Evolutionary conservation across 2,329 filamentous ascomycete species (phyloP), one percentile per base, ranked within the genome.

Genomic region (Hortaea werneckii): DNA sequence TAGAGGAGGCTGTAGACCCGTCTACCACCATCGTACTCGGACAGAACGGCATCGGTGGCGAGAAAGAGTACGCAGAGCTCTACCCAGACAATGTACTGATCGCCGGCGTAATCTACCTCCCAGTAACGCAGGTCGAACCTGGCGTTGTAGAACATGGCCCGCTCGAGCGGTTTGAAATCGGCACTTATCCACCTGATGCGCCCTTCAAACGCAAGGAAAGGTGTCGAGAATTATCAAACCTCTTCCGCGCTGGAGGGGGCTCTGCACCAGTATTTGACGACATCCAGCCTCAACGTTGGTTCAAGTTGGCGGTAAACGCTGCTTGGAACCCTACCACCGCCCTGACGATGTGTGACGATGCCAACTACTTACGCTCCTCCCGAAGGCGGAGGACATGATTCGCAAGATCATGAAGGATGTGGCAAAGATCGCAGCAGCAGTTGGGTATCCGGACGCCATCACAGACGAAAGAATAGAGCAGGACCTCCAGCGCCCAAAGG

Each of bases 41-140:
- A 5, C 78, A 82, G 50, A 82, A 82, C 52, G 79, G 79, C 0
- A 74, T 82, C 37, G 72, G 68, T 0, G 79, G 80, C 46, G 79
- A 82, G 55, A 68, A 74, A 6, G 72, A 76, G 6, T 80, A 79
- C 41, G 55, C 62, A 0, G 54, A 58, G 0, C 60, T 64, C 0
- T 82, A 76, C 50, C 75, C 76, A 0, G 45, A 57, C 0, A 74
- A 72, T 29, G 71, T 76, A 0, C 70, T 82, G 32, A 60, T 81
- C 8, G 77, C 73, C 27, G 73, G 72, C 13, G 77, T 80, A 1
- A 68, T 73, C 28, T 78, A 79, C 52, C 62, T 78, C 9, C 72
- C 74, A 2, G 69, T 67, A 0, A 73, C 72, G 0, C 75, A 78
- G 54, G 67, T 68, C n/a, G 54, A 63, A 3, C 72, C 69, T 0